phyloP scores from a whole-genome alignment of 495 filamentous ascomycete genomes.

The Tetracladium marchalianum region DNA sequence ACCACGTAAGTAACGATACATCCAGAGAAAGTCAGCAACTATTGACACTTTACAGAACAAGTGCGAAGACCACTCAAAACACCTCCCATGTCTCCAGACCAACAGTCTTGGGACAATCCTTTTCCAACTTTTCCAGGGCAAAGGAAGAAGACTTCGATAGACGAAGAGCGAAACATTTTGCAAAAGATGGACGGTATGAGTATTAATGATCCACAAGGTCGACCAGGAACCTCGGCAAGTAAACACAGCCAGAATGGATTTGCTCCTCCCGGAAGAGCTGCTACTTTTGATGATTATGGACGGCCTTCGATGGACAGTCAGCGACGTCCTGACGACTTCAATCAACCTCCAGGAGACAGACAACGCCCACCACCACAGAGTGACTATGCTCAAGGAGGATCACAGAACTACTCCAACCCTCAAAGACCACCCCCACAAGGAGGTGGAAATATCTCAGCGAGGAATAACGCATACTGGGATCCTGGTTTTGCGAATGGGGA shows the following conservation, averaged over 20 bases:
- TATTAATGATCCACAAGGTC: constrained; percentile 30
- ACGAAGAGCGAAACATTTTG: constrained; percentile 37
- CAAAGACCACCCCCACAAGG: constrained; percentile 13
- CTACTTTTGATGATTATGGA: constrained; percentile 10
- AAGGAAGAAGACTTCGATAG: constrained; percentile 33
- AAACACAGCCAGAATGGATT: constrained; percentile 1
- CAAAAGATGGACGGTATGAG: constrained; percentile 50
- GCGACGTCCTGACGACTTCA: not conserved
- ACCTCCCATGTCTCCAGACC: constrained; percentile 35
- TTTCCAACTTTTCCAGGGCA: constrained; percentile 56
- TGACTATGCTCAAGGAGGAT: constrained; percentile 12
- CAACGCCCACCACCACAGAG: constrained; percentile 15
- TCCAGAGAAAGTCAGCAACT: too few relatives aligned
- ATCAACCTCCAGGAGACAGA: constrained; percentile 1
- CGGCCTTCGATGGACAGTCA: constrained; percentile 1
- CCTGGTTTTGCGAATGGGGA: not conserved
- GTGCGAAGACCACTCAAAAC: constrained; percentile 20
- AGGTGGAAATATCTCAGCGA: not conserved
- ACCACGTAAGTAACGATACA: constrained; percentile 4
- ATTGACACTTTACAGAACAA: not conserved
- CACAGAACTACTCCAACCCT: constrained; percentile 1
- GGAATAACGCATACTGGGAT: not conserved
- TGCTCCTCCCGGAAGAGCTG: not conserved
- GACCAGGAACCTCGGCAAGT: constrained; percentile 2
- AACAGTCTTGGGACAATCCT: constrained; percentile 51